Evolutionary conservation across 2,329 filamentous ascomycete species (phyloP).

Genomic region (Sarocladium kiliense): DNA sequence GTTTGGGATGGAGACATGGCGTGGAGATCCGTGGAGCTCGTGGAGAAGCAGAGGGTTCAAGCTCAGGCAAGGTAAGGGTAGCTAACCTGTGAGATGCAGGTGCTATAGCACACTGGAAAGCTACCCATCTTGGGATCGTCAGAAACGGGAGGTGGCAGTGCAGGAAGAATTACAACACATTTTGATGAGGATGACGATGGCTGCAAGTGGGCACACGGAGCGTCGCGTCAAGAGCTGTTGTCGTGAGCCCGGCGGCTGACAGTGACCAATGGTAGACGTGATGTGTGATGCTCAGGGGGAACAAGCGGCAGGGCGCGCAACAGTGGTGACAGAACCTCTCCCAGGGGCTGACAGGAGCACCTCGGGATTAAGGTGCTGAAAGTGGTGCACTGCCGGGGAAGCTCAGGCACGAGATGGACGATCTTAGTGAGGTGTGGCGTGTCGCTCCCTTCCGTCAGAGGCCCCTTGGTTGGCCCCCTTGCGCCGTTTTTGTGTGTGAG

Average conservation of each 20-base stretch:
- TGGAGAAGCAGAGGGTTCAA: not conserved
- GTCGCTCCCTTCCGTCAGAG: not conserved
- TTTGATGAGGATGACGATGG: not conserved
- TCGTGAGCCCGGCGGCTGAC: not conserved
- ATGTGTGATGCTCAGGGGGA: not conserved
- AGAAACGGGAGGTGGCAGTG: conserved; percentile 3
- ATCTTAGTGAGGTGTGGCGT: not conserved
- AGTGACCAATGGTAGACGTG: not conserved
- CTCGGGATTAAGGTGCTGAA: no score
- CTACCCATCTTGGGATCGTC: not conserved
- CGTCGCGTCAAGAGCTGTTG: not conserved
- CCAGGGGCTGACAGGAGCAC: no score
- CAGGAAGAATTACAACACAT: not conserved
- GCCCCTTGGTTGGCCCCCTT: not conserved
- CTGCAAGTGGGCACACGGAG: not conserved
- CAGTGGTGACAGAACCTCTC: no score
- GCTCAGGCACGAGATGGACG: not conserved
- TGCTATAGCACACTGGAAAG: no score
- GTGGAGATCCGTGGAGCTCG: not conserved
- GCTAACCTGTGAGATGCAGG: no score
- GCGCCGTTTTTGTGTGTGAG: not conserved
- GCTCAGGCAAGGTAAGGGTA: no score
- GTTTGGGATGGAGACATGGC: not conserved
- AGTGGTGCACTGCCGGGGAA: not conserved
- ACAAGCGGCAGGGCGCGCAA: not conserved